Percentiles rank a stretch among this genome's conserved stretches.
Conservation (phyloP, 306 rosid species). For the Cucurbita moschata region DNA sequence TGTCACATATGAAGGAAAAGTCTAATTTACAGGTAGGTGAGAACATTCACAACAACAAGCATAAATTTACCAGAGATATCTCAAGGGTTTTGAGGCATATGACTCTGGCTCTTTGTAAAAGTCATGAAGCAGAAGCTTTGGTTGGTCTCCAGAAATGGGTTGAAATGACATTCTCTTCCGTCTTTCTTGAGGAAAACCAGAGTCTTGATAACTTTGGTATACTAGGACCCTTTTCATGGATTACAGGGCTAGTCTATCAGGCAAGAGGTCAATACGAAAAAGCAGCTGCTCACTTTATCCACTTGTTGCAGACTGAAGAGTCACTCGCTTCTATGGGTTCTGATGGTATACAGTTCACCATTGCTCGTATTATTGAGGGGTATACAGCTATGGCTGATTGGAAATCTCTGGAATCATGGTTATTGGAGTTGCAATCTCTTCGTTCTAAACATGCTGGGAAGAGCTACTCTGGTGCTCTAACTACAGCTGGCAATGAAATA, state of each 20-base stretch:
- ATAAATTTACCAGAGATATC: constrained; percentile 48
- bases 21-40: constrained; percentile 58
- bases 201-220: constrained; percentile 22
- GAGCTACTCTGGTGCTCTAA: constrained; percentile 81
- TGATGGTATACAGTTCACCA: constrained; percentile 84
- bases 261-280: constrained; percentile 83
- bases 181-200: constrained; percentile 59
- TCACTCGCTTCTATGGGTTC: constrained; percentile 68
- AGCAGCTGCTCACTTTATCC: constrained; percentile 77
- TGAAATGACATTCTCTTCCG: constrained; percentile 45
- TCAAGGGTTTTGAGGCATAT: constrained; percentile 58
- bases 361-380: constrained; percentile 80
- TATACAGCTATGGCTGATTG: constrained; percentile 83
- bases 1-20: constrained; percentile 52
- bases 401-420: constrained; percentile 89
- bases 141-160: constrained; percentile 76
- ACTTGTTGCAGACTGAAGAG: constrained; percentile 67
- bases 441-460: constrained; percentile 87
- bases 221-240: constrained; percentile 59
- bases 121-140: constrained; percentile 68
- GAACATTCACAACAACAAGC: constrained; percentile 35
- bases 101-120: constrained; percentile 71
- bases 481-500: constrained; percentile 84
- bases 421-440: constrained; percentile 71
- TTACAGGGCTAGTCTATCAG: constrained; percentile 75